Evolutionary conservation across 768 basidiomycete genomes (phyloP).

Genomic region (Tricholoma matsutake): DNA sequence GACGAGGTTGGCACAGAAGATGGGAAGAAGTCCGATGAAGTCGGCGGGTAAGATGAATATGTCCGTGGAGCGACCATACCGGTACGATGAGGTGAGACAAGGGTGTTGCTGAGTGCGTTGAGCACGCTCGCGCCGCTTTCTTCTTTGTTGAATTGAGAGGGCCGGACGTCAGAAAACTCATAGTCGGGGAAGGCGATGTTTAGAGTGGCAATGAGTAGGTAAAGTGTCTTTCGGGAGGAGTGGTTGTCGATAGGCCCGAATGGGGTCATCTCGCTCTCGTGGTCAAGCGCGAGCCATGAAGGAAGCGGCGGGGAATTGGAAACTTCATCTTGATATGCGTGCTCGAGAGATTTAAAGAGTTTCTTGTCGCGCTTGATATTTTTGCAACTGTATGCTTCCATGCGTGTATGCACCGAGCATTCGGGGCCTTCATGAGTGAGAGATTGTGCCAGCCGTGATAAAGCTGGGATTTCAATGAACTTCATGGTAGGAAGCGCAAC

Average conservation of each 20-base stretch:
- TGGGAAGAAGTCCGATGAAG: conserved; percentile 69
- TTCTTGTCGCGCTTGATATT: conserved; percentile 96
- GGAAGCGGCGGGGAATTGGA: conserved; percentile 84
- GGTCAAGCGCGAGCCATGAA: conserved; percentile 69
- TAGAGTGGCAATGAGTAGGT: conserved; percentile 93
- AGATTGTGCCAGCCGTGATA: conserved; percentile 71
- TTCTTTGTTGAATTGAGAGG: conserved; percentile 87
- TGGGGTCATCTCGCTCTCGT: conserved; percentile 74
- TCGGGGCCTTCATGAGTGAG: conserved; percentile 86
- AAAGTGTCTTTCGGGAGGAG: conserved; percentile 85
- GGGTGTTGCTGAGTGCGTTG: conserved; percentile 79
- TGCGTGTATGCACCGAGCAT: conserved; percentile 84
- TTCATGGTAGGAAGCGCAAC: conserved; percentile 55
- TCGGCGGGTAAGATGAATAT: conserved; percentile 84
- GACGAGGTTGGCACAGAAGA: conserved; percentile 71
- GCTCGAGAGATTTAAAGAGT: conserved; percentile 90
- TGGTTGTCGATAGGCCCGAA: conserved; percentile 91
- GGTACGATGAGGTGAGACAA: conserved; percentile 68
- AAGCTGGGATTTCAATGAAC: conserved; percentile 81
- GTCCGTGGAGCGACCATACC: conserved; percentile 70
- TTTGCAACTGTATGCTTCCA: conserved; percentile 98
- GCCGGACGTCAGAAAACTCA: conserved; percentile 91
- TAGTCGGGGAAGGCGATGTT: conserved; percentile 98
- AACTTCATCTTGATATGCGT: conserved; percentile 77
- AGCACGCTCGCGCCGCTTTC: conserved; percentile 77